phyloP scores from a whole-genome alignment of 352 stramenopile genomes.

The Phytophthora cactorum region DNA sequence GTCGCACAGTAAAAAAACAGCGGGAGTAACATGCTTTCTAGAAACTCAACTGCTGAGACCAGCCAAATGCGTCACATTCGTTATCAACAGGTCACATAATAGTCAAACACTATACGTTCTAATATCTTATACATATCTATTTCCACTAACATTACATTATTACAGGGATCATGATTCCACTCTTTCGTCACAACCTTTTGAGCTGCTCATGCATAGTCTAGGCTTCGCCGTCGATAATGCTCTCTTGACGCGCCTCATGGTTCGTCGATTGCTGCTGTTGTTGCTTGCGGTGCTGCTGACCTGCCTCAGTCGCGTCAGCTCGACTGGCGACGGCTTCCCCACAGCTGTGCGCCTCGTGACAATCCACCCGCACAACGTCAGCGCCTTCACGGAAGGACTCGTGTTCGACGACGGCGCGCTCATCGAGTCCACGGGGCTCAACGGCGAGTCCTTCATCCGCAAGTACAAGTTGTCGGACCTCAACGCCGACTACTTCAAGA shows the following conservation, averaged over 20 bases:
- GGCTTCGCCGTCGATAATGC: not conserved
- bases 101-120: too few relatives aligned
- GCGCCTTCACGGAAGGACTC: constrained; percentile 78
- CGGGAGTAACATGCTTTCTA: constrained; percentile 16
- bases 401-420: constrained; percentile 66
- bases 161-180: too few relatives aligned
- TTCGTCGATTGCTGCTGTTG: constrained; percentile 21
- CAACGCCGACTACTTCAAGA: constrained; percentile 17
- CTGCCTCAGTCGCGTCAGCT: constrained; percentile 8
- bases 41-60: constrained; percentile 9
- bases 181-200: too few relatives aligned
- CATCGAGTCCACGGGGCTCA: constrained; percentile 80
- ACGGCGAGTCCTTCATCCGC: constrained; percentile 70
- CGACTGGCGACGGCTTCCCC: constrained; percentile 5
- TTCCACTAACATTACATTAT: too few relatives aligned
- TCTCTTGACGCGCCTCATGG: constrained; percentile 11
- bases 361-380: constrained; percentile 72
- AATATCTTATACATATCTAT: too few relatives aligned
- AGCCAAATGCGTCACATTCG: constrained; percentile 13
- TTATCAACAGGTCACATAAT: not conserved
- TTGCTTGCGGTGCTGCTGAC: constrained; percentile 7
- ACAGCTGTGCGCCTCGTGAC: constrained; percentile 62
- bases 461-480: constrained; percentile 56
- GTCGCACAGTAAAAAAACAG: constrained; percentile 11
- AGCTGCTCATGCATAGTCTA: not conserved